Evolutionary conservation across 768 basidiomycete species (phyloP).

Genomic region (Nevesoporus exiguus): DNA sequence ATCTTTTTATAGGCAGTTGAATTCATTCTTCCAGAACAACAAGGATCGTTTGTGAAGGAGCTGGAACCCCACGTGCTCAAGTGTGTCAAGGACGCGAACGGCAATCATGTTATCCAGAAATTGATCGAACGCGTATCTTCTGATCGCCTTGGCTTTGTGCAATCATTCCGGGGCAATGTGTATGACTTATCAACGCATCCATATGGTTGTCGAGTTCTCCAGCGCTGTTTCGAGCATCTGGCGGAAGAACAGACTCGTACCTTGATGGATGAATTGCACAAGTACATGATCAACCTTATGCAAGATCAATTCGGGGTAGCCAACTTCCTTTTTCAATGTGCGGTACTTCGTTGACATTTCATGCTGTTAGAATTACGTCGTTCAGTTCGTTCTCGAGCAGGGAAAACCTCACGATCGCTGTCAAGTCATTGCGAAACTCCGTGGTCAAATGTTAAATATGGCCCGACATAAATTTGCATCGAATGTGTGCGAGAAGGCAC

Average conservation of each 20-base stretch:
- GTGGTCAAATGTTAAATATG: constrained; percentile 75
- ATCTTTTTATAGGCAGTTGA: constrained; percentile 68
- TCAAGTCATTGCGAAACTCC: constrained; percentile 63
- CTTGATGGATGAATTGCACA: constrained; percentile 80
- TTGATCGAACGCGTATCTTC: constrained; percentile 77
- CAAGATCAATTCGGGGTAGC: constrained; percentile 88
- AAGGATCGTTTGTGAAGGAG: constrained; percentile 69
- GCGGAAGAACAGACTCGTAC: constrained; percentile 62
- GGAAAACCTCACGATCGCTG: constrained; percentile 68
- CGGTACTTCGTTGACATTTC: constrained; percentile 5
- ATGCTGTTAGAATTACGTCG: constrained; percentile 79
- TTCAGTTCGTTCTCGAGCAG: constrained; percentile 88
- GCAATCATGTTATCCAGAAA: constrained; percentile 95
- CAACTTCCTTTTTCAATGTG: constrained; percentile 4
- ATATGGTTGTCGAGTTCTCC: constrained; percentile 93
- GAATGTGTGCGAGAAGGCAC: constrained; percentile 92
- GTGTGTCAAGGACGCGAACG: constrained; percentile 89
- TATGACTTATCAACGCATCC: constrained; percentile 82
- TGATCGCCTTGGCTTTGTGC: constrained; percentile 73
- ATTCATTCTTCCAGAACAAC: constrained; percentile 73
- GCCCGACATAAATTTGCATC: constrained; percentile 91
- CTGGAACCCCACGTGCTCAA: constrained; percentile 76
- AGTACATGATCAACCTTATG: constrained; percentile 68
- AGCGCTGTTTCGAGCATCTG: constrained; percentile 86
- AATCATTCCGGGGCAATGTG: constrained; percentile 73